Evolutionary conservation across 805 yeast genomes (phyloP).

Genomic region (Starmerella vitae): DNA sequence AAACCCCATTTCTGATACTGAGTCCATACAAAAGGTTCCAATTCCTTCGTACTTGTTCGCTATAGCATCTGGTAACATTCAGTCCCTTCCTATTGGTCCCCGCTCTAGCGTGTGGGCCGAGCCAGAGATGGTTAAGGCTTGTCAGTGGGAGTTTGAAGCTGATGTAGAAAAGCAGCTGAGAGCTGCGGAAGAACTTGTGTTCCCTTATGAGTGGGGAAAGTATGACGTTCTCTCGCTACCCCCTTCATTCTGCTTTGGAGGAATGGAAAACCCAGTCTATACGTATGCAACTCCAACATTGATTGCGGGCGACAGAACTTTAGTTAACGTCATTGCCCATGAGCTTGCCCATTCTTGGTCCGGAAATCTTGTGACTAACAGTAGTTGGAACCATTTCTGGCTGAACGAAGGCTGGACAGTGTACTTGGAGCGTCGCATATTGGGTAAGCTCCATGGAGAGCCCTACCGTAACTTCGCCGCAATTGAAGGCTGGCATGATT

Average conservation of each 20-base stretch:
- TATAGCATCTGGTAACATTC: constrained; percentile 70
- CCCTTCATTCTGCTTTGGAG: constrained; percentile 71
- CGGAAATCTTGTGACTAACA: constrained; percentile 80
- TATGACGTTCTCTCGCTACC: constrained; percentile 75
- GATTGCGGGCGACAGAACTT: constrained; percentile 69
- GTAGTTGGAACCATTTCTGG: constrained; percentile 91
- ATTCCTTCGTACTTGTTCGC: constrained; percentile 77
- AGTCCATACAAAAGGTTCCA: constrained; percentile 61
- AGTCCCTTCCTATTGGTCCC: constrained; percentile 61
- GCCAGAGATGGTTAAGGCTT: constrained; percentile 50
- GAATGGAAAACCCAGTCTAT: constrained; percentile 89
- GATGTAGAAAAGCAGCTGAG: constrained; percentile 65
- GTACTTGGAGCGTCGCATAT: constrained; percentile 71
- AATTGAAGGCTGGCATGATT: constrained; percentile 78
- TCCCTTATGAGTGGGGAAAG: constrained; percentile 71
- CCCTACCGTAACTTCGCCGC: constrained; percentile 64
- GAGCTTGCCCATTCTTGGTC: constrained; percentile 90
- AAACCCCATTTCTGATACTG: constrained; percentile 27
- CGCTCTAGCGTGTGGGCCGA: constrained; percentile 74
- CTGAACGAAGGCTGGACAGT: constrained; percentile 95
- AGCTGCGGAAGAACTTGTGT: constrained; percentile 64
- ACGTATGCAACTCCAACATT: constrained; percentile 86
- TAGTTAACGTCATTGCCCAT: constrained; percentile 83
- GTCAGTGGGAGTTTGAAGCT: constrained; percentile 65
- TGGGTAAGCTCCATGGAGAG: constrained; percentile 69